Evolutionary conservation across 345 rosid genomes (phyloP).

Genomic region (Citrus trifoliata): DNA sequence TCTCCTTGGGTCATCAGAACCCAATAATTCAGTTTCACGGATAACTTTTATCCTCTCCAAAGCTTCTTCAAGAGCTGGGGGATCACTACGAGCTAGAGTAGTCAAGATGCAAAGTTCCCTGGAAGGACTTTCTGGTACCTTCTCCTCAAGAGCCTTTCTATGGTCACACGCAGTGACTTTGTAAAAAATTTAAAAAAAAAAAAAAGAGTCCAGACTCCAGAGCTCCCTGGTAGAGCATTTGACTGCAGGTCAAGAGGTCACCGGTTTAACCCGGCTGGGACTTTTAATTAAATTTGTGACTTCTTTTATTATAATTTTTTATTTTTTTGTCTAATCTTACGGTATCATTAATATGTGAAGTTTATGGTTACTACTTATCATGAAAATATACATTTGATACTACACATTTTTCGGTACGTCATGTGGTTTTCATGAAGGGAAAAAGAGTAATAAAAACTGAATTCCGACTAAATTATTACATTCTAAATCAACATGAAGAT

Average conservation of each 20-base stretch:
- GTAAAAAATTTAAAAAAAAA: background rate
- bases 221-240: constrained; percentile 93
- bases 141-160: constrained; percentile 80
- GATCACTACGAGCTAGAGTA: constrained; percentile 87
- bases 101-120: constrained; percentile 96
- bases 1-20: constrained; percentile 54
- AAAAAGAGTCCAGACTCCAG: too few species aligned
- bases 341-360: too few species aligned
- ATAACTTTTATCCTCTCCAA: constrained; percentile 79
- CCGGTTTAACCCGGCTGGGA: constrained; percentile 53
- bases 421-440: too few species aligned
- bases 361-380: too few species aligned
- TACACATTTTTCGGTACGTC: too few species aligned
- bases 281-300: background rate
- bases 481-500: too few species aligned
- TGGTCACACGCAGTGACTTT: too few species aligned
- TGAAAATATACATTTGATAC: too few species aligned
- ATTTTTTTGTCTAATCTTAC: too few species aligned
- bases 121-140: constrained; percentile 74
- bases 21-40: constrained; percentile 80
- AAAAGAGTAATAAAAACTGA: too few species aligned
- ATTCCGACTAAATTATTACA: too few species aligned
- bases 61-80: constrained; percentile 88
- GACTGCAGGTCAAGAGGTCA: constrained; percentile 87
- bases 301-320: too few species aligned